Percentiles rank a stretch among this genome's conserved stretches.
Evolutionary conservation across 306 rosid genomes (phyloP).

Genomic region (Datisca glomerata): DNA sequence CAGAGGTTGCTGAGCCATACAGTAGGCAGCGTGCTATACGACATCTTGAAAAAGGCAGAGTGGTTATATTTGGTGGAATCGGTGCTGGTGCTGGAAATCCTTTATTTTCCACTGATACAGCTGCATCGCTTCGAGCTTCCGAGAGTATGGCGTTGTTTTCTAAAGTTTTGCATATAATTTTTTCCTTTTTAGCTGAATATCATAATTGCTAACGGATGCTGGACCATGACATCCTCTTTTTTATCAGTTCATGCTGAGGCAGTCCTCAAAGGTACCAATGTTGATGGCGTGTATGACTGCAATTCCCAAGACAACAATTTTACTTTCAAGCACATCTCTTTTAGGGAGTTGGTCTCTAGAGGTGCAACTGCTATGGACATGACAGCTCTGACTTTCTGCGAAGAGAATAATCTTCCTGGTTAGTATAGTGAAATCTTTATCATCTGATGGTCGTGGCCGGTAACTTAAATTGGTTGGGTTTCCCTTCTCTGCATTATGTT

Average conservation of each 20-base stretch:
- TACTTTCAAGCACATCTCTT: slow-evolving; percentile 39
- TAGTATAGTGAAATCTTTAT: slow-evolving; percentile 5
- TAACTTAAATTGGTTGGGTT: too few relatives aligned
- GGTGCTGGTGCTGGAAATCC: slow-evolving; percentile 40
- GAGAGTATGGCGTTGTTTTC: slow-evolving; percentile 23
- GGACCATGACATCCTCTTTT: slow-evolving; percentile 1
- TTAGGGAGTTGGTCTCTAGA: slow-evolving; percentile 31
- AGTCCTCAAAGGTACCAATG: slow-evolving; percentile 41
- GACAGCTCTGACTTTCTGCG: slow-evolving; percentile 34
- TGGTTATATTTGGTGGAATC: slow-evolving; percentile 40
- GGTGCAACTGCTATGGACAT: slow-evolving; percentile 35
- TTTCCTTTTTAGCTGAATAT: too few relatives aligned
- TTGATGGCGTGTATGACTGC: slow-evolving; percentile 39
- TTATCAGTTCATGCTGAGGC: slow-evolving; percentile 41
- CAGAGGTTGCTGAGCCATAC: slow-evolving; percentile 43
- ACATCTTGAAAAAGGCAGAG: slow-evolving; percentile 42
- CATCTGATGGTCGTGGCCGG: background rate
- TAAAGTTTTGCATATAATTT: too few relatives aligned
- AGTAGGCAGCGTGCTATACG: slow-evolving; percentile 37
- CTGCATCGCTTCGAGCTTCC: slow-evolving; percentile 33
- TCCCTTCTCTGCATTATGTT: too few relatives aligned
- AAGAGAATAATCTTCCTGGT: slow-evolving; percentile 36
- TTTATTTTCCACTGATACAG: slow-evolving; percentile 34
- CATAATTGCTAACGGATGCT: too few relatives aligned
- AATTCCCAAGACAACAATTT: slow-evolving; percentile 39